A percentile compares a stretch with the other conserved stretches of the same genome.
phyloP scores from a whole-genome alignment of 495 filamentous ascomycete species.

The Neurospora sp. region DNA sequence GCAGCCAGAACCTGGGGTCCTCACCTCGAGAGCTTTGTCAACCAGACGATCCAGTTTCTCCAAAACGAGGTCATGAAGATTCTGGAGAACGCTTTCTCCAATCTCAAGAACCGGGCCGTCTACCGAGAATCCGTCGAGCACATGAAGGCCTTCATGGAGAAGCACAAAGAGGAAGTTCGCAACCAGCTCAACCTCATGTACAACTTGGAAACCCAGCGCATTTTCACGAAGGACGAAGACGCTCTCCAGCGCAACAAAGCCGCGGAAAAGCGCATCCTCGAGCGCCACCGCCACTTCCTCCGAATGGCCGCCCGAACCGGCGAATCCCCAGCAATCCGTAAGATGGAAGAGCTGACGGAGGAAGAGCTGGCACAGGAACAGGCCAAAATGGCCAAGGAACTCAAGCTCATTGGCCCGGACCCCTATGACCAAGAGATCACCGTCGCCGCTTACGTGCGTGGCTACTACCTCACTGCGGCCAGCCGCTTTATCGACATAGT shows the following conservation, averaged over 20 bases:
- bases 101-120: constrained; percentile 29
- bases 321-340: constrained; percentile 17
- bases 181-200: constrained; percentile 24
- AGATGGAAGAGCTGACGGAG: constrained; percentile 32
- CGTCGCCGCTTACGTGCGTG: constrained; percentile 40
- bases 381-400: constrained; percentile 14
- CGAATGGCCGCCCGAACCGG: constrained; percentile 17
- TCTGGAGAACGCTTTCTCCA: constrained; percentile 26
- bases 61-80: constrained; percentile 17
- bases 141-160: constrained; percentile 25
- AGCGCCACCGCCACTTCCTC: constrained; percentile 27
- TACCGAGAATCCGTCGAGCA: constrained; percentile 26
- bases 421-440: constrained; percentile 35
- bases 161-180: constrained; percentile 14
- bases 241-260: constrained; percentile 27
- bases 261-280: constrained; percentile 23
- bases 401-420: constrained; percentile 32
- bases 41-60: constrained; percentile 24
- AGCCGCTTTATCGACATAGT: constrained; percentile 41
- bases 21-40: constrained; percentile 25
- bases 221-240: constrained; percentile 34
- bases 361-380: constrained; percentile 24
- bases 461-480: constrained; percentile 43
- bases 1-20: constrained; percentile 27
- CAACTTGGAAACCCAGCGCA: constrained; percentile 26